Base-by-base conservation (phyloP, 768 basidiomycete genomes). In the Suillus fuscotomentosus region DNA sequence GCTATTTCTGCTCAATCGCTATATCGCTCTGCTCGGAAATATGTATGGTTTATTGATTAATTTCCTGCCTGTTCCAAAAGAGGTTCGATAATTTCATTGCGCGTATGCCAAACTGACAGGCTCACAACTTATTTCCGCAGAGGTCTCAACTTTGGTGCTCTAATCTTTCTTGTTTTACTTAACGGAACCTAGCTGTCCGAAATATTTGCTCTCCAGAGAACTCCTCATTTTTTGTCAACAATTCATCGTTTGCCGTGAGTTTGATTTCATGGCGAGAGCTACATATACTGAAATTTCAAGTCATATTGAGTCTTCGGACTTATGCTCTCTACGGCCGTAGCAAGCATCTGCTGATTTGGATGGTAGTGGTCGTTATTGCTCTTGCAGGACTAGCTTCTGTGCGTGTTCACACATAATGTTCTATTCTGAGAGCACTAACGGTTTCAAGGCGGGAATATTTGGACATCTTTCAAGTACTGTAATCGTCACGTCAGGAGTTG, bases 1-100 rank as follows among this genome's bases (percentile, higher is more conserved):
- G 39, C 76, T 80, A 68, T 86, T 86, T 71, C 79, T 83, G 60
- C 54, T 82, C 41, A 84, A 84, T 64, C 81, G 85, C 6, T 87
- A 87, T 61, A 66, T 82, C 42, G 76, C 81, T 2, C 75, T 83
- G 60, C 70, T 82, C 51, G 80, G 79, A 36, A 79, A 78, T 56
- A 67, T 79, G 15, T 69, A 66, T 13, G 74, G 77, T 17, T 67
- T 70, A 3, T 61, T 75, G 10, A n/a, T 68, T 77, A 42, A 72
- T 68, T 79, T 65, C 68, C 70, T 48, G 69, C 73, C 20, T 14
- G 27, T 67, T 15, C 5, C 63, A 27, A 24, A 20, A 31, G 15
- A 53, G 51, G 51, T 53, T 31, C 8, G 41, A 14, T 22, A 9
- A 24, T 27, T 24, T 24, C 15, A 24, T 50, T 43, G 31, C 51